A percentile compares a stretch with the other conserved stretches of the same genome.
Conservation (phyloP, 2,329 filamentous ascomycete genomes). For the Hirsutella minnesotensis region DNA sequence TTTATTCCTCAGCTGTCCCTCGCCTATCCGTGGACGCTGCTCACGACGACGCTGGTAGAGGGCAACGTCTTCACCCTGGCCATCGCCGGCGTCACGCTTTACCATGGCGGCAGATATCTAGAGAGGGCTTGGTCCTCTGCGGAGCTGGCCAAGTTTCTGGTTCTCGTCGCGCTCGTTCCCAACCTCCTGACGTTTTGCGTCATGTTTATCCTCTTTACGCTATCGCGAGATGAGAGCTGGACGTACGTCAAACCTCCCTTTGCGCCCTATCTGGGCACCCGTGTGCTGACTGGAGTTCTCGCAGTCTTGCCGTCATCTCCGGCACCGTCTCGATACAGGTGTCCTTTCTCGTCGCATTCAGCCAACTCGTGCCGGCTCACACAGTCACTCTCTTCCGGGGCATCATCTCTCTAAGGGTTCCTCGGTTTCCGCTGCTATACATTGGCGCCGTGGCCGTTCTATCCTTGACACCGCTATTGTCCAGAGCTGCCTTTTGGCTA, state of each 20-base stretch:
- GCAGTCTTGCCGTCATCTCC: constrained; percentile 67
- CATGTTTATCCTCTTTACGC: constrained; percentile 60
- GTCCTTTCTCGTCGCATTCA: constrained; percentile 90
- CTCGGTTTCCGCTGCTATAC: constrained; percentile 58
- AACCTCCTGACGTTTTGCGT: constrained; percentile 65
- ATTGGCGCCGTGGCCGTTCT: constrained; percentile 60
- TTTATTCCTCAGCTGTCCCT: constrained; percentile 75
- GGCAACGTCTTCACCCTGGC: constrained; percentile 80
- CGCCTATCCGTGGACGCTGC: constrained; percentile 85
- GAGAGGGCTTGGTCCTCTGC: constrained; percentile 90
- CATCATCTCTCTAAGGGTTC: constrained; percentile 77
- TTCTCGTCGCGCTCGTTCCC: constrained; percentile 65
- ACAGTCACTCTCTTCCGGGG: constrained; percentile 90
- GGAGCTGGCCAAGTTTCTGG: constrained; percentile 84
- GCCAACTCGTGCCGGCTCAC: constrained; percentile 93
- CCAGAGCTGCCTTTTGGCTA: constrained; percentile 68
- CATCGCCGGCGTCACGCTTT: constrained; percentile 67
- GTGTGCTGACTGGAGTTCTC: neutral
- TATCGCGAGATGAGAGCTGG: constrained; percentile 55
- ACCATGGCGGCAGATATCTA: constrained; percentile 87
- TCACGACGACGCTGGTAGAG: constrained; percentile 80
- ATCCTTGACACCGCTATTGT: constrained; percentile 42
- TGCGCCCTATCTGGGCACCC: neutral
- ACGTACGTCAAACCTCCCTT: constrained; percentile 41
- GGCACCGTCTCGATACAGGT: constrained; percentile 86